Percentiles rank a stretch among this genome's conserved stretches.
These are phyloP conservation scores for Monosporozyma aerobia DNA, from an alignment of 805 yeast genomes.

Conservation along the genomic window DNA sequence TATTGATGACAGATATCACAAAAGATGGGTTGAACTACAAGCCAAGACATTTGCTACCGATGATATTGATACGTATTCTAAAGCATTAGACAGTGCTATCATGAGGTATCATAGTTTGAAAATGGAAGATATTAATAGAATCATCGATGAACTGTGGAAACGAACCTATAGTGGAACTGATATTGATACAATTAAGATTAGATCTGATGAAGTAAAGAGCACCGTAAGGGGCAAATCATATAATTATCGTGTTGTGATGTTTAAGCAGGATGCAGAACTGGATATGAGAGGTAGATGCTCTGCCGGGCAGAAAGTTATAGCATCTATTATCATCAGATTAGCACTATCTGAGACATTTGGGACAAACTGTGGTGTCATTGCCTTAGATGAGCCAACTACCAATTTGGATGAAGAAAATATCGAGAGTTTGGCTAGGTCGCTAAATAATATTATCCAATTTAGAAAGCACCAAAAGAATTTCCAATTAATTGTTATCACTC, in stretches of 20 bases:
- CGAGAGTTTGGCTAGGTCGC: conserved; percentile 74
- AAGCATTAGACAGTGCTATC: conserved; percentile 84
- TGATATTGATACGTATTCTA: conserved; percentile 72
- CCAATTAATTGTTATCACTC: conserved; percentile 92
- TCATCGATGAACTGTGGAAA: conserved; percentile 88
- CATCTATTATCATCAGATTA: conserved; percentile 80
- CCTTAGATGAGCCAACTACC: conserved; percentile 96
- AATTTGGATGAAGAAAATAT: conserved; percentile 85
- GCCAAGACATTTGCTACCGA: conserved; percentile 67
- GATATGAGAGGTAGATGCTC: conserved; percentile 99
- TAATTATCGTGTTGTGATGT: conserved; percentile 92
- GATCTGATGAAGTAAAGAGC: conserved; percentile 54
- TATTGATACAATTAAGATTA: conserved; percentile 79
- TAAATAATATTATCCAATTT: conserved; percentile 63
- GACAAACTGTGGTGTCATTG: conserved; percentile 86
- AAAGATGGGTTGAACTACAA: conserved; percentile 67
- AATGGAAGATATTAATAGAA: conserved; percentile 86
- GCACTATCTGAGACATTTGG: conserved; percentile 97
- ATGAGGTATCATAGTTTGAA: conserved; percentile 86
- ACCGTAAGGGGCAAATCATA: conserved; percentile 52
- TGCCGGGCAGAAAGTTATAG: conserved; percentile 94
- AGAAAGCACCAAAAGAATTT: conserved; percentile 77
- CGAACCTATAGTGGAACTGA: conserved; percentile 92
- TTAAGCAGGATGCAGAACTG: conserved; percentile 79
- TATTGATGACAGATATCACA: conserved; percentile 52